Base-by-base conservation (phyloP, 768 basidiomycete species). In the Leccinum variicolor region DNA sequence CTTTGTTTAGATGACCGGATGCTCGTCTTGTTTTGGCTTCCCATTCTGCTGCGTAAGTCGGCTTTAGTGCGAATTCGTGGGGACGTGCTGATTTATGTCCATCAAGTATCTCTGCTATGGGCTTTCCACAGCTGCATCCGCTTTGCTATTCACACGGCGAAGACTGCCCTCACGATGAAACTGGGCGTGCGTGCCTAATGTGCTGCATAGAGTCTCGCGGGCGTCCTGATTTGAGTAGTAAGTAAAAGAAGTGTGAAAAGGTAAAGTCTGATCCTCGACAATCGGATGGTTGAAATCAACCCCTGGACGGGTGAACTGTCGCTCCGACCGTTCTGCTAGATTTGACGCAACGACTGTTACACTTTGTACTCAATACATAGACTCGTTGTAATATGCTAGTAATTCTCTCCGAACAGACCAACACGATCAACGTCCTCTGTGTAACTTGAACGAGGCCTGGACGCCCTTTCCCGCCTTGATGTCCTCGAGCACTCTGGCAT, bases 21-120 rank as follows among this genome's bases (percentile, higher is more conserved):
- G 91, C 81, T 94, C 48, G 66, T 90, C 34, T 68, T 88, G 43
- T 94, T 94, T 77, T 94, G 91, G 91, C 77, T 94, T 64, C 91
- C 91, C 17, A 90, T 93, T 66, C 77, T 94, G 9, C 71, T 92
- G 58, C 73, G 90, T 93, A 64, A 76, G 90, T 84, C 10, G 31
- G n/a, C 29, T 54, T 19, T 47, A 17, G 9, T 46, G 6, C 49
- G 13, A 15, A 47, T 53, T 33, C 11, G 48, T 21, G 55, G 14
- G 3, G 29, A 54, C 25, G 21, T 45, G 29, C 56, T 70, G 41
- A 65, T 34, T 8, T 43, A 23, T 33, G 34, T 54, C 19, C 34
- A 54, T 33, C 25, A 53, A 86, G 84, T 86, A 61, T 85, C 85
- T 54, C 73, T 85, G 52, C 66, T 86, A 53, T 86, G 84, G 84